Evolutionary conservation across 192 early-diverging fungal genomes (phyloP), one percentile per base, ranked within the genome.

Genomic region (Coemansia sp.): DNA sequence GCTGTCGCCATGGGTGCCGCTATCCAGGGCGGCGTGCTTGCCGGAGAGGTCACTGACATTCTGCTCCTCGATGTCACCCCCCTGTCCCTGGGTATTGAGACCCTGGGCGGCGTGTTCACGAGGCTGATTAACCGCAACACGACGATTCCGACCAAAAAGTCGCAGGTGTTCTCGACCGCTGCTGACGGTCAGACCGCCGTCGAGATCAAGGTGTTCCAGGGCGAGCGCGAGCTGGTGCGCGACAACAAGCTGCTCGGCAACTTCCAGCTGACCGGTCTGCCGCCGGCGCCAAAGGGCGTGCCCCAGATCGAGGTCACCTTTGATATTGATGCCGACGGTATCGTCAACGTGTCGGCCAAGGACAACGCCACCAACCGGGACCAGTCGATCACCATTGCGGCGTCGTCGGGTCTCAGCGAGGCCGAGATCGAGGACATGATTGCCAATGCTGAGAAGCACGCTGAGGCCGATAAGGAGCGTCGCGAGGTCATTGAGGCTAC

Each of bases 271-370:
- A 86, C 86, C 53, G 95, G 95, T 46, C 88, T 99, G 59, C 93
- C 95, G 18, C 97, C 97, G 34, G 93, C 95, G n/a, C 93, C 95
- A 61, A 93, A 95, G 84, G 97, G 97, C 69, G 85, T 94, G 56
- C 95, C 97, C 38, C 94, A 99, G 87, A 92, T 99, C 67, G 95
- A 97, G 76, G 97, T 99, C 56, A 91, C 95, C 40, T 99, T 99
- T 65, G 95, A 99, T 76, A 98, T 99, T 83, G 95, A 99, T 81
- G 97, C 97, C 23, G 95, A 99, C 75, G 97, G 97, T 85, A 99
- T 99, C 73, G 92, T 99, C 71, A 98, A 97, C 74, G 95, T 99
- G 42, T 82, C 85, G 46, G 97, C 97, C 75, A 91, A 91, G 88
- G 97, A 99, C 87, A 94, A 96, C 85, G 91, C 92, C 65, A 96